Evolutionary conservation across 805 yeast genomes (phyloP), one percentile per base, ranked within the genome.

Genomic region (Zygoascus tannicola): DNA sequence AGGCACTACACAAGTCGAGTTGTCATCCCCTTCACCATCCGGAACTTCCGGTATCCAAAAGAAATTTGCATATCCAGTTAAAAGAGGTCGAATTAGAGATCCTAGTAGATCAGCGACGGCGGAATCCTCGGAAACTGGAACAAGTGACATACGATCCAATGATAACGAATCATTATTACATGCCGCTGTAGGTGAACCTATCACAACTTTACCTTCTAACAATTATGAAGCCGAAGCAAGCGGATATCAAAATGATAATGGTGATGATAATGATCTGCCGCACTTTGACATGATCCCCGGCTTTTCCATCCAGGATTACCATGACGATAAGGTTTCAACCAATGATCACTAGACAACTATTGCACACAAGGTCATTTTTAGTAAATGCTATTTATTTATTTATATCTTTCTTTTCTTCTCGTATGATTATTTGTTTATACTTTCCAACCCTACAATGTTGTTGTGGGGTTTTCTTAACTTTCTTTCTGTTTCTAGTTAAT

Each of bases 201-300:
- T 12, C 10, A 26, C 30, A 8, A 12, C 10, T 12, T 7, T 8
- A 8, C 7, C 7, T 12, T 26, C 30, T 26, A 12, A 26, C 7
- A 7, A 26, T 7, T 7, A 7, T 26, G 30, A 26, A 26, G 10
- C 7, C 10, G 30, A 26, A 26, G 30, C 30, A 8, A 26, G 30
- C 30, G 12, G 30, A 7, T 8, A 12, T 26, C 10, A 33, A 15
- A 21, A 32, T 23, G 19, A n/a, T 22, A 22, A 23, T 34, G 43
- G 30, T 22, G 21, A 21, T 2, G 42, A 35, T 14, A 34, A 36
- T 20, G 46, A 16, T 5, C 38, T 33, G 7, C 43, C 35, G 7
- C 38, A 40, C 2, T 74, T 74, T 50, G 61, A 61, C 36, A 67
- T 69, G 4, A 66, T 64, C 44, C 70, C 75, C 0, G 76, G 77